Evolutionary conservation across 768 basidiomycete genomes (phyloP), one percentile per base, ranked within the genome.

Genomic region (Holtermanniella nyarrowii): DNA sequence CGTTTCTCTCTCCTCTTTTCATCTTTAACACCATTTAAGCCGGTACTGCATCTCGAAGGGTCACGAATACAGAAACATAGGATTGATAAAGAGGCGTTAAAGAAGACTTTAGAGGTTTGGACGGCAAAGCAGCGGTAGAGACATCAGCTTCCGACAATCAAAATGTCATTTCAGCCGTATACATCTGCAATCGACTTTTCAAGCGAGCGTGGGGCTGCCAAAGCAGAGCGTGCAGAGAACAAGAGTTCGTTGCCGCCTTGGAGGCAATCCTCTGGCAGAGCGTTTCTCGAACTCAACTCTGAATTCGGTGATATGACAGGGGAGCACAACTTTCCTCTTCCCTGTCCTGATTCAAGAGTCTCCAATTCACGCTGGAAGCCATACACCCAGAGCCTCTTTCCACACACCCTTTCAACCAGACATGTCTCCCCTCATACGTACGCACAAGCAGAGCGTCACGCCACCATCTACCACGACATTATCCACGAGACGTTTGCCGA

Each of bases 1-100:
- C 43, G 66, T 61, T 5, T 18, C 16, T 39, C 31, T 44, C 26
- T 10, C 20, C 16, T 31, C 7, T 11, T 3, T 39, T 5, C 10
- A 18, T 24, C 37, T 11, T 42, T 2, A 13, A 18, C 12, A 39
- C 13, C 52, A 7, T 11, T 16, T 18, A 47, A 71, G 69, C 69
- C 69, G n/a, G 62, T 71, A 12, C 57, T 71, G 12, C 69, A 71
- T 44, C 49, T 68, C 2, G 63, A 60, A 23, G 64, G 57, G 3
- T 44, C 59, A 26, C 54, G 60, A 20, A 52, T 71, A 12, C 63
- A 65, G 51, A 68, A 69, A 58, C 69, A 71, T 53, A 53, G 67
- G 5, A 61, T 71, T 4, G 57, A 71, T 48, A 26, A 47, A 18
- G 42, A 49, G 3, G 56, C 54, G 26, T 53, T 71, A 40, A 52